These are phyloP conservation scores for Solanum clarkiae DNA, from an alignment of 257 asterid species.

Conservation along the genomic window DNA sequence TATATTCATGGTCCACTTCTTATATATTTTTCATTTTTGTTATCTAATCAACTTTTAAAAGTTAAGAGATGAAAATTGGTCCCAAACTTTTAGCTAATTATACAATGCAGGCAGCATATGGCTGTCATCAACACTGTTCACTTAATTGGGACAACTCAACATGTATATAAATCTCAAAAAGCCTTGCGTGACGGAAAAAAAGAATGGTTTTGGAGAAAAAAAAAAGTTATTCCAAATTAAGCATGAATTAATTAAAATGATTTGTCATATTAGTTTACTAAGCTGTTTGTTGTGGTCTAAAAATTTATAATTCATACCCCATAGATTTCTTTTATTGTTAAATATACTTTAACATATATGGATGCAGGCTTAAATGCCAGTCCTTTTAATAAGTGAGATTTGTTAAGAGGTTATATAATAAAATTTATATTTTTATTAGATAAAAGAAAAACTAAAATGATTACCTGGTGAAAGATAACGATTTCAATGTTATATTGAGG, in stretches of 20 bases:
- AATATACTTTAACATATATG: neutral
- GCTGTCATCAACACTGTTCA: slow-evolving; percentile 8
- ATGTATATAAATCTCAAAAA: neutral
- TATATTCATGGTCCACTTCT: slow-evolving; percentile 17
- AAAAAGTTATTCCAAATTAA: neutral
- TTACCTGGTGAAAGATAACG: neutral
- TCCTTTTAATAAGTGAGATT: neutral
- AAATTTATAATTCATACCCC: neutral
- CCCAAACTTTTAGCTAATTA: slow-evolving; percentile 2
- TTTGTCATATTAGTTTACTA: neutral
- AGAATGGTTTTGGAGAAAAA: neutral
- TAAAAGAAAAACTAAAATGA: neutral
- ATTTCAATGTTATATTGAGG: neutral
- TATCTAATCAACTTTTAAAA: neutral
- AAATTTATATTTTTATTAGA: neutral
- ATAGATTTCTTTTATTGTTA: neutral
- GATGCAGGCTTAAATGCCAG: neutral
- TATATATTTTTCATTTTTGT: neutral
- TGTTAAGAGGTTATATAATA: neutral
- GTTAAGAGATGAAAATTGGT: neutral
- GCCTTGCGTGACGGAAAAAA: neutral
- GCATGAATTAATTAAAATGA: neutral
- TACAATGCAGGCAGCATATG: slow-evolving; percentile 1
- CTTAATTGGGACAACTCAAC: slow-evolving; percentile 14
- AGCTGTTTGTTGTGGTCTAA: neutral